Base-by-base conservation (phyloP, 192 early-diverging fungal genomes). In the Chytriomyces sp. region DNA sequence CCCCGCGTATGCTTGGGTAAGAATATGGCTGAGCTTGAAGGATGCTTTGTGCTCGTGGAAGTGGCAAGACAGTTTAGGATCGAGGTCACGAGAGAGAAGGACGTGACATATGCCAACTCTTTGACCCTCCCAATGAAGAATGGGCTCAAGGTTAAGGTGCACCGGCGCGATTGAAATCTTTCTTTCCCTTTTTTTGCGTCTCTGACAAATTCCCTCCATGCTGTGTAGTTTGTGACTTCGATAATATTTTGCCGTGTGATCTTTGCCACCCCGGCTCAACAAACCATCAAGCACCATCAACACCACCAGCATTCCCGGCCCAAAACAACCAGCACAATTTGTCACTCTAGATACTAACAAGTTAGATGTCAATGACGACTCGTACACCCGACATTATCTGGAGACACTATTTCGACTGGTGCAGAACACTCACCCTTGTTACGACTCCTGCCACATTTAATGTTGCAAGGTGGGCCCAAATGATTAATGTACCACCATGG, bases 301-400 rank as follows among this genome's bases (percentile, higher is more conserved):
- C n/a, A n/a, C n/a, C n/a, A n/a, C n/a, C n/a, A n/a, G n/a, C n/a
- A n/a, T n/a, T n/a, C n/a, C n/a, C n/a, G n/a, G n/a, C n/a, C n/a
- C n/a, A n/a, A n/a, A n/a, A n/a, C n/a, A n/a, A n/a, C n/a, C n/a
- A n/a, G 59, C 77, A 44, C 77, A 79, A 28, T 54, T 76, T 52
- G 31, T 66, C 1, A 70, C 75, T 17, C 39, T 81, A 34, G 80
- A 85, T 49, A 85, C 84, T 22, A 83, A 85, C 75, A 64, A 74
- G 12, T 8, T 85, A 19, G 56, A 68, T 56, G 32, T 10, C 5
- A n/a, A 26, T 12, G 83, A 85, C 54, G 83, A 85, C 59, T 74
- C 77, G 4, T 85, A 79, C 73, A 30, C 72, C 7, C 84, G 81
- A 7, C 84, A 77, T 76, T 85, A 80, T 70, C 84, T 31, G 84